phyloP scores from a whole-genome alignment of 306 rosid species.

The Abrus pulchellus region DNA sequence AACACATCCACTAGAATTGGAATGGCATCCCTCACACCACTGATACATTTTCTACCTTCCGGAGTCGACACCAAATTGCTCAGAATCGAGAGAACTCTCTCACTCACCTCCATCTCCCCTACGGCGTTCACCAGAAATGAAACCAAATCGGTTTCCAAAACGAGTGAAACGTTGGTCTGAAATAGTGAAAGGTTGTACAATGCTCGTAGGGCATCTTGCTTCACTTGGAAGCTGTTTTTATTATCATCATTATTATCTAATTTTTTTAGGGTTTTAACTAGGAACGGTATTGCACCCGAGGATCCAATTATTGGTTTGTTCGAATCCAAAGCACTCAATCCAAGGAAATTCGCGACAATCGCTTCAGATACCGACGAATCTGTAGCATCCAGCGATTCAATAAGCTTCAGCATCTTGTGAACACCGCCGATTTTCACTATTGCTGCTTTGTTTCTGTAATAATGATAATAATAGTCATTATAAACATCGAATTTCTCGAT shows the following conservation, averaged over 20 bases:
- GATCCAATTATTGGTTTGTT: slow-evolving; percentile 93
- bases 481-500: slow-evolving; percentile 16
- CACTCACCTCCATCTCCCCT: slow-evolving; percentile 93
- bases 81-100: slow-evolving; percentile 73
- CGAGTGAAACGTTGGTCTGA: slow-evolving; percentile 65
- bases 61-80: slow-evolving; percentile 78
- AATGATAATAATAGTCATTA: neutral
- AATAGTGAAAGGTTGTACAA: slow-evolving; percentile 86
- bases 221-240: slow-evolving; percentile 63
- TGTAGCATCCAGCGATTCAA: slow-evolving; percentile 60
- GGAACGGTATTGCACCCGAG: slow-evolving; percentile 90
- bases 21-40: slow-evolving; percentile 62
- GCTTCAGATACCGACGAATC: slow-evolving; percentile 81
- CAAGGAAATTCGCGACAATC: slow-evolving; percentile 88
- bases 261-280: slow-evolving; percentile 67
- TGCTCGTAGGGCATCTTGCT: slow-evolving; percentile 91
- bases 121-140: slow-evolving; percentile 60
- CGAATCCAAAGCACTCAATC: slow-evolving; percentile 89
- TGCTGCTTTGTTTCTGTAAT: slow-evolving; percentile 83
- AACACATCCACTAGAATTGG: slow-evolving; percentile 72
- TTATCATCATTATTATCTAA: slow-evolving; percentile 22
- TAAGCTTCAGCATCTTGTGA: slow-evolving; percentile 88
- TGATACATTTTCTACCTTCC: slow-evolving; percentile 82
- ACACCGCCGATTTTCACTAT: slow-evolving; percentile 90
- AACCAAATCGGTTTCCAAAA: slow-evolving; percentile 79